Conservation (phyloP, 306 rosid species). For the Quercus bicolor region DNA sequence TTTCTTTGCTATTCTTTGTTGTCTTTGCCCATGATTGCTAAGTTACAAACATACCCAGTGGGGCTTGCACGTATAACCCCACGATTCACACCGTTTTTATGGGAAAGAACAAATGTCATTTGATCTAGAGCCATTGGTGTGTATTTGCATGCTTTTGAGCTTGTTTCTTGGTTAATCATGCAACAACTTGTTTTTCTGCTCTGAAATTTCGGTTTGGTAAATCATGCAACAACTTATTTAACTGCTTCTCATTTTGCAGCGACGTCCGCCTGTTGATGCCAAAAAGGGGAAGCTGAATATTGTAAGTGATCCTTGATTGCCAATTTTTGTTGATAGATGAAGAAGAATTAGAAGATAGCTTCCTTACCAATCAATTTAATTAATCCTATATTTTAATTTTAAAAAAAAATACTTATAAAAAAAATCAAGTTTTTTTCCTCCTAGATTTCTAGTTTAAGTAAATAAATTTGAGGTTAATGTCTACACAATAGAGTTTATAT, state of each 20-base stretch:
- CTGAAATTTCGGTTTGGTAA: constrained; percentile 6
- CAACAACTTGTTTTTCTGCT: constrained; percentile 20
- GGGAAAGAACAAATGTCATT: background rate
- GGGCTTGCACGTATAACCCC: background rate
- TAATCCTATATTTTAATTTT: background rate
- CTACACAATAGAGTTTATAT: background rate
- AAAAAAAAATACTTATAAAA: too few species aligned
- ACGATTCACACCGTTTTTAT: background rate
- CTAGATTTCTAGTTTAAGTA: background rate
- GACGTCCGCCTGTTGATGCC: constrained; percentile 84
- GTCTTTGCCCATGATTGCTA: background rate
- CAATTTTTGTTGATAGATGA: background rate
- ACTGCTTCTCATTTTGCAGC: constrained; percentile 57
- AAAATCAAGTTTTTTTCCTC: background rate
- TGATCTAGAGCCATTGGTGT: background rate
- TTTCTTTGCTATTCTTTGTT: background rate
- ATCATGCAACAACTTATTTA: constrained; percentile 16
- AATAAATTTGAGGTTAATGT: background rate
- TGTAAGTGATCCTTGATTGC: constrained; percentile 51
- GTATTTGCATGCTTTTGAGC: background rate
- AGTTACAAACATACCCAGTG: background rate
- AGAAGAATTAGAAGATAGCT: background rate
- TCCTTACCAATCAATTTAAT: background rate
- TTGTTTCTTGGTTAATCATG: background rate
- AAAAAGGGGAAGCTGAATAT: constrained; percentile 76